Evolutionary conservation across 1,139 yeast species (phyloP), one percentile per base, ranked within the genome.

Genomic region (Candida sanyaensis): DNA sequence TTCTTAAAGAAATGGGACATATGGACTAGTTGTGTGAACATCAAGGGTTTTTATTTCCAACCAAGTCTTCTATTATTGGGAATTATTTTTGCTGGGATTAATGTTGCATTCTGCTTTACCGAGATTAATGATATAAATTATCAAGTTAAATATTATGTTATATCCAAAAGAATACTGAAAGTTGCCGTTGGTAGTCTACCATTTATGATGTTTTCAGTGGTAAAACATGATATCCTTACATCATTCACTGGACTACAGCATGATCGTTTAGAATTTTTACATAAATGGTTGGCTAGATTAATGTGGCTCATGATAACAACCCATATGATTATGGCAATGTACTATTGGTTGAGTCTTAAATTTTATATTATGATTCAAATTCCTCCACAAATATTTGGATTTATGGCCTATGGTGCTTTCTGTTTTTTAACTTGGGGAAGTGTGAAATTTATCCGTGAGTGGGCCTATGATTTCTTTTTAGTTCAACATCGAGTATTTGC

Each of bases 381-480:
- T 42, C 83, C 83, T 3, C 83, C 83, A 1, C 80, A 76, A 54
- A 75, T 75, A 24, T 78, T 78, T 59, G 83, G 82, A 5, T 71
- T 75, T 63, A 77, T 78, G 47, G 73, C 81, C 0, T 74, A 71
- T 52, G 66, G 68, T 5, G 60, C 68, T 42, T 64, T 77, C 55
- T 63, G 63, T 30, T 42, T 75, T 39, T 58, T 77, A 49, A 70
- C 69, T 9, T 67, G 73, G 63, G 74, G 68, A 4, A 67, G 75
- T 42, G 42, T 72, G 24, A 67, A 65, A 47, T 61, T 71, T 43
- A 56, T 78, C 10, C 57, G 83, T 51, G 63, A 61, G 44, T 65
- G 65, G 52, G 71, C 79, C 3, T 78, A 67, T 52, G 82, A 78
- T 43, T 64, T 75, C 51, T 78, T 78, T 55, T 61, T 77, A 46